Evolutionary conservation across 768 basidiomycete species (phyloP).

Genomic region (Mycena maculata): DNA sequence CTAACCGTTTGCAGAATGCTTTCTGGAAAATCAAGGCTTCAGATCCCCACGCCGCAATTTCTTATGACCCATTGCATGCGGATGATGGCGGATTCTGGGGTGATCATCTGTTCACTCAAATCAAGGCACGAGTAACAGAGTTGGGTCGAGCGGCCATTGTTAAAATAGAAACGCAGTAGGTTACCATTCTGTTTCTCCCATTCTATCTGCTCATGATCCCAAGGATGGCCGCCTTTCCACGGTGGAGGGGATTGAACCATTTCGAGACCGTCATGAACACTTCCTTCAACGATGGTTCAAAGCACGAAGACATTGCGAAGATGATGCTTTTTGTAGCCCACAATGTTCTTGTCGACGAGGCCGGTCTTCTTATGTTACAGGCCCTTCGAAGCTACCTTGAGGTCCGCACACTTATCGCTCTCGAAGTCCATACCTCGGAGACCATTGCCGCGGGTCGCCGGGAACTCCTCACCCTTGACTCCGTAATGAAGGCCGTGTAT

Average conservation of each 20-base stretch:
- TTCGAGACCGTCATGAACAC: constrained; percentile 39
- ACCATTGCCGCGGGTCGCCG: constrained; percentile 36
- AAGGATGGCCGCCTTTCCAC: constrained; percentile 45
- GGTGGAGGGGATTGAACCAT: constrained; percentile 44
- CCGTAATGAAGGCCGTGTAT: constrained; percentile 40
- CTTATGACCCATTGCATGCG: constrained; percentile 54
- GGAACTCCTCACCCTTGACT: constrained; percentile 35
- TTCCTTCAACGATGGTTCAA: constrained; percentile 48
- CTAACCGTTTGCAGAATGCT: constrained; percentile 45
- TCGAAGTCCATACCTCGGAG: constrained; percentile 46
- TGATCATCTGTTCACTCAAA: constrained; percentile 44
- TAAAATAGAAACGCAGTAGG: constrained; percentile 40
- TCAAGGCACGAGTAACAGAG: constrained; percentile 40
- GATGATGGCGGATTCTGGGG: constrained; percentile 30
- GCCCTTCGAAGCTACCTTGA: constrained; percentile 45
- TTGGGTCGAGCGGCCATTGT: constrained; percentile 16
- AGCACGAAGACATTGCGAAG: constrained; percentile 49
- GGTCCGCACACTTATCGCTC: constrained; percentile 41
- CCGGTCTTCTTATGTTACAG: constrained; percentile 42
- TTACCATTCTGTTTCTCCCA: background rate
- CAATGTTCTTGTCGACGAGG: constrained; percentile 34
- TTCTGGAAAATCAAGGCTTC: constrained; percentile 52
- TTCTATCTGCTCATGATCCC: constrained; percentile 1
- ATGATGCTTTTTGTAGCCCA: constrained; percentile 44
- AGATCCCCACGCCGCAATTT: constrained; percentile 48